Conservation (phyloP, 2,329 filamentous ascomycete genomes). For the Emergomyces pasteurianus region DNA sequence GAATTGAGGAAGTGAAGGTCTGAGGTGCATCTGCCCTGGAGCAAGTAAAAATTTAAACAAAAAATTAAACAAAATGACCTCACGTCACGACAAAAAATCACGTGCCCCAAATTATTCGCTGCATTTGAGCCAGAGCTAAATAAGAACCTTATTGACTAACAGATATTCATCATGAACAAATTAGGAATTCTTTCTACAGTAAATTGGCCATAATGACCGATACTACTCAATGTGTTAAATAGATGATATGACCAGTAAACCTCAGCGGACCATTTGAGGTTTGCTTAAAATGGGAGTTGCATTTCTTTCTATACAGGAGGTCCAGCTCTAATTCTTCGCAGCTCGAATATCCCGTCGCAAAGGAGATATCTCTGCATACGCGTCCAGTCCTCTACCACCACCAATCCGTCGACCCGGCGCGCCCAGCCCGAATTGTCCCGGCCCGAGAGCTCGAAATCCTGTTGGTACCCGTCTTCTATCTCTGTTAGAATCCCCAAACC, state of each 20-base stretch:
- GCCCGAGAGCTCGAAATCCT: background rate
- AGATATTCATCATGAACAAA: background rate
- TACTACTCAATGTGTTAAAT: background rate
- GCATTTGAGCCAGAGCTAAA: too few species aligned
- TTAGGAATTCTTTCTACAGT: background rate
- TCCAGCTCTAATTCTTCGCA: background rate
- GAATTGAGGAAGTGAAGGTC: background rate
- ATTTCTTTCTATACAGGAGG: background rate
- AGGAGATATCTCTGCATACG: slow-evolving; percentile 1
- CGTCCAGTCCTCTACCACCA: background rate
- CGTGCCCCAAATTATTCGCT: too few species aligned
- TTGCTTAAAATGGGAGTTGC: background rate
- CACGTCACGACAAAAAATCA: background rate
- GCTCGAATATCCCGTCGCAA: background rate
- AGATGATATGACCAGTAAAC: background rate
- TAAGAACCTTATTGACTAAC: too few species aligned
- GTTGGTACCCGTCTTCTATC: background rate
- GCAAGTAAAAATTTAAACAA: background rate
- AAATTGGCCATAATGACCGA: background rate
- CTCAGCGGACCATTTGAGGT: background rate
- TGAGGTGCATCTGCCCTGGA: background rate
- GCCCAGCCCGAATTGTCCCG: background rate
- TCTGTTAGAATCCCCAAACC: background rate
- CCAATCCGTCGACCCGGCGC: background rate
- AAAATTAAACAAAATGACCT: background rate